phyloP scores from a whole-genome alignment of 2,329 filamentous ascomycete genomes.

The Cladosporium austrohemisphaericum region DNA sequence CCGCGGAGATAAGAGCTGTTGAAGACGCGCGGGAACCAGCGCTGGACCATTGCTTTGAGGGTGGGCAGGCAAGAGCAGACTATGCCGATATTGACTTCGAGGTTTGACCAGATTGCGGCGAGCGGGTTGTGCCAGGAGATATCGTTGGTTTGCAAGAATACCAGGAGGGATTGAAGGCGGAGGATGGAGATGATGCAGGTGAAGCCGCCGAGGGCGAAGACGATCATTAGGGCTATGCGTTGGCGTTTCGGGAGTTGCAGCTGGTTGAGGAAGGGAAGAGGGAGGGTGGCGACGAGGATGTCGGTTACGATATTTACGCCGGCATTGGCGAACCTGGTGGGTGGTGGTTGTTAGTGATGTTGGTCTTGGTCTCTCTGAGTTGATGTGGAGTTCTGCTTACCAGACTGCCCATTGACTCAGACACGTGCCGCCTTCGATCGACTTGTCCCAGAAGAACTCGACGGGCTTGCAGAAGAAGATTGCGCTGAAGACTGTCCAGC shows the following conservation, averaged over 20 bases:
- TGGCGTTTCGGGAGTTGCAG: constrained; percentile 33
- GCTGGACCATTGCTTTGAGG: constrained; percentile 37
- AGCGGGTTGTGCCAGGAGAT: constrained; percentile 31
- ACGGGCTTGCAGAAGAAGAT: constrained; percentile 43
- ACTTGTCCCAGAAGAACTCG: constrained; percentile 40
- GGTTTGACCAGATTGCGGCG: constrained; percentile 33
- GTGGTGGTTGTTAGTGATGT: not conserved
- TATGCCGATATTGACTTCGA: constrained; percentile 37
- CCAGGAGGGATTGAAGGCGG: constrained; percentile 29
- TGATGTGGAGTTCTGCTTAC: constrained; percentile 24
- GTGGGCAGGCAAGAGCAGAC: constrained; percentile 37
- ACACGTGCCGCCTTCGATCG: constrained; percentile 33
- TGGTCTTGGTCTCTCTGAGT: not conserved
- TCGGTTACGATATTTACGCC: constrained; percentile 37
- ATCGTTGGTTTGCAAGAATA: constrained; percentile 25
- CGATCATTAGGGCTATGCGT: constrained; percentile 33
- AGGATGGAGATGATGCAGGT: constrained; percentile 34
- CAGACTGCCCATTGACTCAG: constrained; percentile 40
- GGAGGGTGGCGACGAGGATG: constrained; percentile 33
- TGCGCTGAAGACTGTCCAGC: constrained; percentile 34
- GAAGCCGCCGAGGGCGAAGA: constrained; percentile 34
- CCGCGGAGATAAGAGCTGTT: constrained; percentile 1
- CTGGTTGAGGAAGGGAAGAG: constrained; percentile 33
- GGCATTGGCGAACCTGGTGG: constrained; percentile 36
- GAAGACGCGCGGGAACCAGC: constrained; percentile 35